Percentiles rank a stretch among this genome's conserved stretches.
These are phyloP conservation scores for Xylaria curta DNA, from an alignment of 495 filamentous ascomycete genomes.

Conservation along the genomic window DNA sequence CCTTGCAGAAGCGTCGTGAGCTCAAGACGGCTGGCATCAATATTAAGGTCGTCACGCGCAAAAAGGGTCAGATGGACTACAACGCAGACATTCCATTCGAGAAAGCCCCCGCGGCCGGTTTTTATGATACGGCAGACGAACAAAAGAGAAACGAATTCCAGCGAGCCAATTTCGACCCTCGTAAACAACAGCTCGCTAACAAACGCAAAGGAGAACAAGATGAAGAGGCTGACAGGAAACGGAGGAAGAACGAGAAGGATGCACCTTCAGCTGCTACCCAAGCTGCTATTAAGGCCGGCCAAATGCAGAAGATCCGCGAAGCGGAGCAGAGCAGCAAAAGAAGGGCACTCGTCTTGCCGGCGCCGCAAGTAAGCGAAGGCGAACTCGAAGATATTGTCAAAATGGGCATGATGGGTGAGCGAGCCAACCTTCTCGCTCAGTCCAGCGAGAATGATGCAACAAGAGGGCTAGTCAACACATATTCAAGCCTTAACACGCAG, in stretches of 20 bases:
- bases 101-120: slow-evolving; percentile 85
- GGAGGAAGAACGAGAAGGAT: slow-evolving; percentile 84
- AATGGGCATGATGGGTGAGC: slow-evolving; percentile 94
- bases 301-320: slow-evolving; percentile 94
- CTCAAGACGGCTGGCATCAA: slow-evolving; percentile 98
- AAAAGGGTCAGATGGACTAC: slow-evolving; percentile 98
- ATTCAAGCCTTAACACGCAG: slow-evolving; percentile 76
- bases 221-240: slow-evolving; percentile 81
- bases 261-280: slow-evolving; percentile 75
- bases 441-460: slow-evolving; percentile 86
- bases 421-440: slow-evolving; percentile 75
- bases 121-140: slow-evolving; percentile 92
- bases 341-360: slow-evolving; percentile 75
- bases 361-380: slow-evolving; percentile 87
- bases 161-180: slow-evolving; percentile 86
- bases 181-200: slow-evolving; percentile 93
- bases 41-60: slow-evolving; percentile 91
- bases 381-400: slow-evolving; percentile 99
- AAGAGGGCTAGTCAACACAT: slow-evolving; percentile 83
- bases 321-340: slow-evolving; percentile 96
- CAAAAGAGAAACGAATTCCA: slow-evolving; percentile 81
- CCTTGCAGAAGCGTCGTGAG: slow-evolving; percentile 93
- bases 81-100: slow-evolving; percentile 99
- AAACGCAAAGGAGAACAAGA: slow-evolving; percentile 93
- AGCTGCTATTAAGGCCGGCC: slow-evolving; percentile 91